Percentiles rank a stretch among this genome's conserved stretches.
Evolutionary conservation across 208 protist species (phyloP).

Genomic region (Tritrichomonas musculus): DNA sequence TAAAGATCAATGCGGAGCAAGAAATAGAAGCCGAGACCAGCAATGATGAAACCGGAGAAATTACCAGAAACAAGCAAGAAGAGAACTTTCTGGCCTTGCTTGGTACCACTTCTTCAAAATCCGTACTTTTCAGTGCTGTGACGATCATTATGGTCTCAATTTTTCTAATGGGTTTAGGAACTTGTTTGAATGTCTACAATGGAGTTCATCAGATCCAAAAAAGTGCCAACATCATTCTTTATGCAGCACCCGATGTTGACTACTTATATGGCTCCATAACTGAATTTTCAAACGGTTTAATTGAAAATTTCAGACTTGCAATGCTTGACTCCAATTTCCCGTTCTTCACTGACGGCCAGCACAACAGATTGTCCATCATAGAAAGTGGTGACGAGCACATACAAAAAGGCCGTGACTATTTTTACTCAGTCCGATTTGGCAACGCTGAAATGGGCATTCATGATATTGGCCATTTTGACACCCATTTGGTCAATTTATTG

Average conservation of each 20-base stretch:
- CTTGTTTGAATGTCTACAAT: not conserved
- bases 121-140: not conserved
- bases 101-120: not conserved
- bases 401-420: no score
- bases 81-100: not conserved
- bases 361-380: no score
- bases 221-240: not conserved
- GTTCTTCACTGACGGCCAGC: no score
- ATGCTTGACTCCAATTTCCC: no score
- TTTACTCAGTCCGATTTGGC: no score
- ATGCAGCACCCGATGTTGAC: not conserved
- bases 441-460: no score
- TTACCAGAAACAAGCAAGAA: constrained; percentile 12
- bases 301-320: not conserved
- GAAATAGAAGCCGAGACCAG: not conserved
- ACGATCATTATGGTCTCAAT: not conserved
- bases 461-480: no score
- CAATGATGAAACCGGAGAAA: not conserved
- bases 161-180: not conserved
- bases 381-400: no score
- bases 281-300: not conserved
- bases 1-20: not conserved
- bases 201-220: not conserved
- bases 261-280: not conserved
- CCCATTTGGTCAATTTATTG: no score